Evolutionary conservation across 768 basidiomycete species (phyloP), one percentile per base, ranked within the genome.

Genomic region (Hypholoma sublateritium): DNA sequence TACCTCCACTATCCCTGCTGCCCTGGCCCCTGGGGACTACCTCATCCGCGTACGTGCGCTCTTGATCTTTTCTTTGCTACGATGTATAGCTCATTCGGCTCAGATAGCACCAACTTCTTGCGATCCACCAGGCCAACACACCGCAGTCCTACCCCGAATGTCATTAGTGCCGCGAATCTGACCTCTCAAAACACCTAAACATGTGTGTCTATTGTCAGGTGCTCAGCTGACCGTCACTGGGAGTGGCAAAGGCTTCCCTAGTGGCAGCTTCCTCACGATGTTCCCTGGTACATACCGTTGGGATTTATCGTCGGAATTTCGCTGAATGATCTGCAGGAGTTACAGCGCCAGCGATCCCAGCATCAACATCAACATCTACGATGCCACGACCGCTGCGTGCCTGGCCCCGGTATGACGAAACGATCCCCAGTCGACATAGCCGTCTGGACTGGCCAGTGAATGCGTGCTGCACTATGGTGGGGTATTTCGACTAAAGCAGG

Each of bases 131-230:
- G 45, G 71, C 73, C 55, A 73, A 75, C 59, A 72, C 70, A 8
- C 73, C 74, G 21, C 73, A 74, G 58, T 74, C 74, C 68, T 75
- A 74, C 62, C 74, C 74, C 11, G 74, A 74, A 60, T 75, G 74
- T 70, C 50, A 41, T 52, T 32, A 9, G 6, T 32, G 28, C 28
- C 28, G 28, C 28, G 28, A 32, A 32, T 32, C 5, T 32, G 28
- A 9, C 9, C 9, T 32, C 28, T 32, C 28, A 9, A n/a, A n/a
- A 7, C 9, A 32, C 7, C 25, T 28, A 28, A 28, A 4, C 28
- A 32, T 32, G 9, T 9, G 7, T 6, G 14, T 14, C 5, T 19
- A 17, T 44, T 0, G 6, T 7, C 39, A 68, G 68, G 66, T 50
- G 74, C 62, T 39, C 75, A 77, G 57, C 66, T 77, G 50, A 70